phyloP scores from a whole-genome alignment of 1,139 yeast genomes.

The Saccharomycopsis hybrid region DNA sequence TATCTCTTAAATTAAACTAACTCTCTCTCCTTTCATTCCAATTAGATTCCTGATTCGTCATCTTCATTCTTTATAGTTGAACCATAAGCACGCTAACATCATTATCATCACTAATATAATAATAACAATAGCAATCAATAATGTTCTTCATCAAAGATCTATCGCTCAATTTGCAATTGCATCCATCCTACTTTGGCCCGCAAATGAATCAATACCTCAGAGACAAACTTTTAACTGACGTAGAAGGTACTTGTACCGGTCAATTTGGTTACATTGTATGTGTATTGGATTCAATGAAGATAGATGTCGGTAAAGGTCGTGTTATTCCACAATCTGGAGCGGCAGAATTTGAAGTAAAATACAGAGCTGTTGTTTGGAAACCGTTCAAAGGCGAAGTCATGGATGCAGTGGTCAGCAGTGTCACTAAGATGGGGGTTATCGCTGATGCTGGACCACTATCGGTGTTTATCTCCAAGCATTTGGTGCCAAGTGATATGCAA shows the following conservation, averaged over 20 bases:
- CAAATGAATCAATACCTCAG: constrained; percentile 92
- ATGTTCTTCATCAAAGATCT: constrained; percentile 64
- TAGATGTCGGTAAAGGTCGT: constrained; percentile 92
- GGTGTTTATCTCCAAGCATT: constrained; percentile 90
- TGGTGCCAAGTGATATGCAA: constrained; percentile 90
- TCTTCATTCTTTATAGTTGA: no score
- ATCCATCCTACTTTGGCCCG: constrained; percentile 96
- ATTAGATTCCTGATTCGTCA: no score
- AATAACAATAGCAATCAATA: not conserved
- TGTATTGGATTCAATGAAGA: constrained; percentile 89
- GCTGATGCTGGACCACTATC: constrained; percentile 97
- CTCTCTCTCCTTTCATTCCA: no score
- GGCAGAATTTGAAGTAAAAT: constrained; percentile 94
- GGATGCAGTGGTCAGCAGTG: constrained; percentile 91
- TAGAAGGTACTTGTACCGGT: constrained; percentile 98
- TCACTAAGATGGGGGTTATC: constrained; percentile 93
- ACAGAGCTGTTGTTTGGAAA: constrained; percentile 96
- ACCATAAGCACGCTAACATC: no score
- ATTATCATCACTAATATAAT: no score
- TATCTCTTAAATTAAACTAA: no score
- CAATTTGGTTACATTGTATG: constrained; percentile 97
- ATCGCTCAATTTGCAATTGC: constrained; percentile 84
- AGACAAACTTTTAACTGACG: constrained; percentile 86
- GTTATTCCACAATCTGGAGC: constrained; percentile 87
- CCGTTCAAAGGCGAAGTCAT: constrained; percentile 99